Evolutionary conservation across 208 protist species (phyloP).

Genomic region (Acanthamoeba polyphaga): DNA sequence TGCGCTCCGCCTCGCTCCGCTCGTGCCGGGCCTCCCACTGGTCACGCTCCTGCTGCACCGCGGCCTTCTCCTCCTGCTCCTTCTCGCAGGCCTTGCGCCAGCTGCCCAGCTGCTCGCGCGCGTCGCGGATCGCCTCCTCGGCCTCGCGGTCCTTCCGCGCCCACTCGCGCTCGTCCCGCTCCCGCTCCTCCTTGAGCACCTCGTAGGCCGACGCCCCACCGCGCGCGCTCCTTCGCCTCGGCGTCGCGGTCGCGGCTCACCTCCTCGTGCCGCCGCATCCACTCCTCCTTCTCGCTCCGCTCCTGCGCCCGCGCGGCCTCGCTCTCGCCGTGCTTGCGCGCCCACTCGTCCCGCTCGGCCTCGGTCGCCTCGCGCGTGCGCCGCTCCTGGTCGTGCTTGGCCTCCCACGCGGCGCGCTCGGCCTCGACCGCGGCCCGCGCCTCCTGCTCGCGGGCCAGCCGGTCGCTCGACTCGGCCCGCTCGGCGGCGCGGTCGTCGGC

Average conservation of each 20-base stretch:
- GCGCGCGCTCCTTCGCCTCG: slow-evolving; percentile 16
- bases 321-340: slow-evolving; percentile 6
- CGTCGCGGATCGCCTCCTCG: neutral
- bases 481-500: neutral
- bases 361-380: neutral
- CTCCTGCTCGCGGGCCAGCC: neutral
- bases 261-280: slow-evolving; percentile 28
- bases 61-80: slow-evolving; percentile 45
- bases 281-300: slow-evolving; percentile 8
- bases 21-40: slow-evolving; percentile 12
- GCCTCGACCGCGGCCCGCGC: neutral
- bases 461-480: neutral
- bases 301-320: neutral
- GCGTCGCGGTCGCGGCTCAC: neutral
- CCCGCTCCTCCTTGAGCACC: slow-evolving; percentile 35
- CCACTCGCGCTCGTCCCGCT: slow-evolving; percentile 28
- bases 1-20: neutral
- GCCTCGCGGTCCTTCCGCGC: neutral
- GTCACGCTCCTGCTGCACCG: neutral
- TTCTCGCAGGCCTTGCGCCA: slow-evolving; percentile 60
- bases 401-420: neutral
- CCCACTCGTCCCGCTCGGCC: slow-evolving; percentile 6
- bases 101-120: slow-evolving; percentile 25
- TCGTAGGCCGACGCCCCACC: slow-evolving; percentile 17
- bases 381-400: neutral